phyloP scores from a whole-genome alignment of 352 stramenopile species.

The Pythium guiyangense region DNA sequence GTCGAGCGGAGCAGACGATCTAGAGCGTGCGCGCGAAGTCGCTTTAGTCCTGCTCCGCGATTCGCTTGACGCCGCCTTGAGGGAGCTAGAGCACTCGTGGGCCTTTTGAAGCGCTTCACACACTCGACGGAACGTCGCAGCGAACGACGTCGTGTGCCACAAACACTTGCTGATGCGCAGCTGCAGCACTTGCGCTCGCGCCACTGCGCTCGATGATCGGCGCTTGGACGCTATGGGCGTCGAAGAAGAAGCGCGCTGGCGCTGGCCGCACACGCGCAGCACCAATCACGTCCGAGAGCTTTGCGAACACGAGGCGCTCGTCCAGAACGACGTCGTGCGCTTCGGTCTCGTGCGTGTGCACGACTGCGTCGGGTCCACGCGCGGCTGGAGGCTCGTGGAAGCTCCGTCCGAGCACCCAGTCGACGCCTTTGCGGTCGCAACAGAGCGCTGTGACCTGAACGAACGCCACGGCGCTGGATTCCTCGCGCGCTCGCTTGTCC shows the following conservation, averaged over 20 bases:
- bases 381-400: constrained; percentile 7
- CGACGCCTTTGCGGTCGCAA: constrained; percentile 11
- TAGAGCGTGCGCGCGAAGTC: no score
- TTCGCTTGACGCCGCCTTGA: no score
- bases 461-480: constrained; percentile 6
- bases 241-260: constrained; percentile 9
- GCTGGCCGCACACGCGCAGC: constrained; percentile 1
- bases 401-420: constrained; percentile 13
- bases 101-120: background rate
- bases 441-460: constrained; percentile 9
- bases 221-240: background rate
- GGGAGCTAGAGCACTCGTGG: no score
- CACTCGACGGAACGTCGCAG: background rate
- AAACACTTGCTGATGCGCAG: background rate
- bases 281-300: constrained; percentile 8
- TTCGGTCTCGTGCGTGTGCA: constrained; percentile 1
- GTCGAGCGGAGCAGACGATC: no score
- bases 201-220: background rate
- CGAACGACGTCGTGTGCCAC: background rate
- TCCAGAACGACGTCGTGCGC: constrained; percentile 9
- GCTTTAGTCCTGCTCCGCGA: no score
- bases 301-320: constrained; percentile 7
- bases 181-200: background rate
- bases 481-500: background rate
- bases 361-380: background rate